Conservation (phyloP, 2,329 filamentous ascomycete species). For the Talaromyces sp. region DNA sequence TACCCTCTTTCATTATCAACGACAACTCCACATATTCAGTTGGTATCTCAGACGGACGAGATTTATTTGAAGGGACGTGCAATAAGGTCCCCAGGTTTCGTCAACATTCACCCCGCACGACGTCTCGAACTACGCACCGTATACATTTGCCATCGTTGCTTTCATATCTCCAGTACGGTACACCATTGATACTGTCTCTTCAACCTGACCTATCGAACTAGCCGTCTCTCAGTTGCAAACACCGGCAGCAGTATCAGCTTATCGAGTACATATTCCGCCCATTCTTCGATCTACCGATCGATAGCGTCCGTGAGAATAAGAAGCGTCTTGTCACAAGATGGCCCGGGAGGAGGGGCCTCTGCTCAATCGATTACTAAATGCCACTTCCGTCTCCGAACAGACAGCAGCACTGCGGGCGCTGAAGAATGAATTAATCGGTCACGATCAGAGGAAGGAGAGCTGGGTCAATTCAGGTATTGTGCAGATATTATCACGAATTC, state of each 20-base stretch:
- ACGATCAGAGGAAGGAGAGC: conserved; percentile 78
- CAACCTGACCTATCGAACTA: not conserved
- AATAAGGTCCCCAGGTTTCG: not conserved
- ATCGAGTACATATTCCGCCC: not conserved
- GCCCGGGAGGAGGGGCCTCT: conserved; percentile 54
- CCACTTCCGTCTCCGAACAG: conserved; percentile 42
- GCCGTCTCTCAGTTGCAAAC: not conserved
- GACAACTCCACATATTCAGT: not conserved
- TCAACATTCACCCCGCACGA: not conserved
- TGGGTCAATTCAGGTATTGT: conserved; percentile 69
- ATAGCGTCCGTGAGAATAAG: not conserved
- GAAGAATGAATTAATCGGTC: conserved; percentile 87
- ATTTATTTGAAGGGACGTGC: not conserved
- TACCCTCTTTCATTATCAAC: not conserved
- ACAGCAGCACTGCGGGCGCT: conserved; percentile 64
- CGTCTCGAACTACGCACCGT: not conserved
- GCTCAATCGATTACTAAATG: conserved; percentile 56
- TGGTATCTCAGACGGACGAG: not conserved
- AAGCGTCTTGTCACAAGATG: conserved; percentile 44
- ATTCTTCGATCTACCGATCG: not conserved
- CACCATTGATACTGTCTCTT: not conserved
- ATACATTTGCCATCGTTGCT: not conserved
- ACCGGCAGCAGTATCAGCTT: not conserved
- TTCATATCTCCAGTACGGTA: not conserved
- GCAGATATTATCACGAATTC: conserved; percentile 49